phyloP scores from a whole-genome alignment of 306 rosid genomes.

The Medicago ruthenica region DNA sequence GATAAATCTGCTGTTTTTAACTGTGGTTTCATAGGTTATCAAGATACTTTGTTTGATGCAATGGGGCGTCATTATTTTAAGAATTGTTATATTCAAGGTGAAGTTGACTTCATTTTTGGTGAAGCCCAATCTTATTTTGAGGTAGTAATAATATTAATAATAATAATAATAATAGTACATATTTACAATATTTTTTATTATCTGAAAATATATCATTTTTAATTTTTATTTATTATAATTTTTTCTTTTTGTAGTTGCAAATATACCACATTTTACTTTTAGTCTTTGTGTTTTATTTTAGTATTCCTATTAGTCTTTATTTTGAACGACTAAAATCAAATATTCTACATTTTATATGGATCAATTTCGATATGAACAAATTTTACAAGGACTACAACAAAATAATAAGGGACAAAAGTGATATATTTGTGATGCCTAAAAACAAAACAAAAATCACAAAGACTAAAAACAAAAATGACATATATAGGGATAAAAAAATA shows the following conservation, averaged over 20 bases:
- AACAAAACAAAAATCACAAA: too few relatives aligned
- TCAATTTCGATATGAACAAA: too few relatives aligned
- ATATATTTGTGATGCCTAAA: too few relatives aligned
- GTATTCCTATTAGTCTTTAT: too few relatives aligned
- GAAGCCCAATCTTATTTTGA: background rate
- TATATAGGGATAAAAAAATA: too few relatives aligned
- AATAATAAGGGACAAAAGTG: background rate
- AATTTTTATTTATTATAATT: background rate
- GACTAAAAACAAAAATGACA: too few relatives aligned
- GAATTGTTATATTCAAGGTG: conserved; percentile 29
- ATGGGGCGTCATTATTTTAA: background rate
- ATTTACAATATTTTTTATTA: background rate
- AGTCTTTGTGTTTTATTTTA: too few relatives aligned
- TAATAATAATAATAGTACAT: too few relatives aligned
- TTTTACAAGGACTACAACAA: background rate
- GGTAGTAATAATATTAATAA: background rate
- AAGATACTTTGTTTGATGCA: conserved; percentile 14
- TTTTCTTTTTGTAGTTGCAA: too few relatives aligned
- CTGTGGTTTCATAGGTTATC: background rate
- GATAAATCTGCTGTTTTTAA: background rate
- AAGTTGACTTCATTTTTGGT: conserved; percentile 13
- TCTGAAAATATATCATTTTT: too few relatives aligned
- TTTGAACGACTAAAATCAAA: background rate
- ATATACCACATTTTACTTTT: too few relatives aligned
- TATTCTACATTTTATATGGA: too few relatives aligned